Conservation (phyloP, 305 asterid genomes). For the Fraxinus nigra region DNA sequence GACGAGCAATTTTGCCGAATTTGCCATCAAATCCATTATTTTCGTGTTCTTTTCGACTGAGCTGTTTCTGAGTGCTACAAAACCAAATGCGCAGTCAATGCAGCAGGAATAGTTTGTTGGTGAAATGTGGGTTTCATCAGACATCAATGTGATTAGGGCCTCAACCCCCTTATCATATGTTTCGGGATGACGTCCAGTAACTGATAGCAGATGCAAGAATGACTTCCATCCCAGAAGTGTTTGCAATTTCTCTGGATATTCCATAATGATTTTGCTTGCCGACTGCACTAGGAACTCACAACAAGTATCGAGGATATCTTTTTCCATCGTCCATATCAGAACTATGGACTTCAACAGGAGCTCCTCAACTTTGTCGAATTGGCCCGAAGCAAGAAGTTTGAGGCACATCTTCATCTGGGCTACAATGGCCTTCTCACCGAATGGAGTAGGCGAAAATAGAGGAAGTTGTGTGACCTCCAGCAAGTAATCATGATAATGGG, state of each 20-base stretch:
- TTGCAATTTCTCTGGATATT: conserved; percentile 59
- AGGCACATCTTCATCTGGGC: conserved; percentile 65
- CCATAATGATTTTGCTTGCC: conserved; percentile 52
- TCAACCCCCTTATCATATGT: conserved; percentile 78
- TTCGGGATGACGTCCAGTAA: conserved; percentile 85
- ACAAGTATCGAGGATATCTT: conserved; percentile 64
- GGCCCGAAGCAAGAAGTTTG: conserved; percentile 56
- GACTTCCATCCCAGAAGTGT: conserved; percentile 81
- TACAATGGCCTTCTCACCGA: conserved; percentile 68
- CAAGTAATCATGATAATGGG: conserved; percentile 71
- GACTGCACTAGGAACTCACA: conserved; percentile 58
- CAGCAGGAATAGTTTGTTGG: conserved; percentile 62
- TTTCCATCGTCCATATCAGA: conserved; percentile 81
- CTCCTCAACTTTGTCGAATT: conserved; percentile 55
- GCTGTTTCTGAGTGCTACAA: conserved; percentile 77
- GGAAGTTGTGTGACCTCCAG: conserved; percentile 74
- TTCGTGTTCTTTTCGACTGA: conserved; percentile 61
- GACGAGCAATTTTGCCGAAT: conserved; percentile 57
- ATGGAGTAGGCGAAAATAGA: conserved; percentile 75
- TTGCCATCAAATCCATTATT: conserved; percentile 72
- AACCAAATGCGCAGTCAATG: conserved; percentile 82
- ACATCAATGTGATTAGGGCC: conserved; percentile 54
- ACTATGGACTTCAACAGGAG: conserved; percentile 73
- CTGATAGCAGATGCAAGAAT: conserved; percentile 64
- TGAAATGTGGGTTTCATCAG: conserved; percentile 46